A percentile compares a stretch with the other conserved stretches of the same genome.
Conservation (phyloP, 108 stramenopile species). For the Craspedostauros australis region DNA sequence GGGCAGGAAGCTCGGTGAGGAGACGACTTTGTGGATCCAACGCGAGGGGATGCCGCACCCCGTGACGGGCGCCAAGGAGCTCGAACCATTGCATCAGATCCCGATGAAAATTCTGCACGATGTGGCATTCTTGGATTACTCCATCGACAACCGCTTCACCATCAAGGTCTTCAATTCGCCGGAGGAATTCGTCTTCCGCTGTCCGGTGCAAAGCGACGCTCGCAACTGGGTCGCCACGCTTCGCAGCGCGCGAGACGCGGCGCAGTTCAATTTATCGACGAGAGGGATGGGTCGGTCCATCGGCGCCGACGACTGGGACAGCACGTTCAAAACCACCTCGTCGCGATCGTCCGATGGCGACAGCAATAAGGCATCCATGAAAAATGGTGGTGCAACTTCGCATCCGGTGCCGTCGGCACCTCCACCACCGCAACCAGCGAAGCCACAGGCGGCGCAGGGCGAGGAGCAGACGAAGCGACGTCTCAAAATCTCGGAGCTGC, state of each 20-base stretch:
- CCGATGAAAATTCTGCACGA: constrained; percentile 76
- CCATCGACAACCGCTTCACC: constrained; percentile 70
- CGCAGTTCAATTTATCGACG: neutral
- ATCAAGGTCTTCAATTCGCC: constrained; percentile 66
- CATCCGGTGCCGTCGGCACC: constrained; percentile 8
- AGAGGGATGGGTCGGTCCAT: neutral
- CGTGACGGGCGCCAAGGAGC: constrained; percentile 41
- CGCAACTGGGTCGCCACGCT: constrained; percentile 75
- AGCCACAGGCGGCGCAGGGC: neutral
- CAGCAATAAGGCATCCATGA: constrained; percentile 1
- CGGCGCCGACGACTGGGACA: neutral
- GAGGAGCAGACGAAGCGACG: constrained; percentile 7
- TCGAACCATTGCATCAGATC: constrained; percentile 83
- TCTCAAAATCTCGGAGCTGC: constrained; percentile 63
- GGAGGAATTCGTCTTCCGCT: constrained; percentile 82
- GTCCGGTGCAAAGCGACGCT: constrained; percentile 47
- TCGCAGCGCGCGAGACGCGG: constrained; percentile 35
- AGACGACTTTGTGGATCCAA: constrained; percentile 88
- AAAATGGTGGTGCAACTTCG: neutral
- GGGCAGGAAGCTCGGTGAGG: constrained; percentile 68
- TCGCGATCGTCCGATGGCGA: too few species aligned
- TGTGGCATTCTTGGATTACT: constrained; percentile 56
- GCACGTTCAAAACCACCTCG: too few species aligned
- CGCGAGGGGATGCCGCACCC: constrained; percentile 54
- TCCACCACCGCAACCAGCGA: constrained; percentile 1